Evolutionary conservation across 1,284 basidiomycete genomes (phyloP).

Genomic region (Fomitopsis palustris): DNA sequence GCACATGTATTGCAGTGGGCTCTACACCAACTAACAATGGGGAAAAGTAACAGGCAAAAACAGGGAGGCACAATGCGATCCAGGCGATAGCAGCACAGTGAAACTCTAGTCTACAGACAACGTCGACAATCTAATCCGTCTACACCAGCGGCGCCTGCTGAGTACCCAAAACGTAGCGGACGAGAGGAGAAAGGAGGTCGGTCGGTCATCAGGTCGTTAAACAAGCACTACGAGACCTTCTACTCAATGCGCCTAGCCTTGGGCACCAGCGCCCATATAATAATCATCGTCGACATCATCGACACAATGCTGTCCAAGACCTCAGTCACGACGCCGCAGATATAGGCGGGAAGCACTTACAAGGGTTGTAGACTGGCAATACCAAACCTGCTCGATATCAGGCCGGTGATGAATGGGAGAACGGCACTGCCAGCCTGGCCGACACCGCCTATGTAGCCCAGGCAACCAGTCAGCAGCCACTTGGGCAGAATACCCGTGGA

Average conservation of each 20-base stretch:
- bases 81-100: too few relatives aligned
- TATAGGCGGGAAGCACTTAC: conserved; percentile 32
- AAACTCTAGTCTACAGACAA: too few relatives aligned
- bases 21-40: too few relatives aligned
- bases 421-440: conserved; percentile 51
- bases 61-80: too few relatives aligned
- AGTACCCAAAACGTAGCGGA: not conserved
- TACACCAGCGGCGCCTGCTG: not conserved
- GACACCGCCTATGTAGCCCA: conserved; percentile 54
- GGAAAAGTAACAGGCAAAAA: too few relatives aligned
- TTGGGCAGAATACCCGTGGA: conserved; percentile 44
- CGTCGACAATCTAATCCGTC: not conserved
- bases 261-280: conserved; percentile 30
- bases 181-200: not conserved
- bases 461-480: conserved; percentile 48
- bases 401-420: conserved; percentile 55
- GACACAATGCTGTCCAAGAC: conserved; percentile 19
- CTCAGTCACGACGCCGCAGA: not conserved
- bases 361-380: conserved; percentile 53
- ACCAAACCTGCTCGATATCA: conserved; percentile 44
- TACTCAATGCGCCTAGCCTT: conserved; percentile 18
- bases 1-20: too few relatives aligned
- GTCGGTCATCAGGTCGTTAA: not conserved
- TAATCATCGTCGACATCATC: conserved; percentile 30
- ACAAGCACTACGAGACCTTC: not conserved